Conservation (phyloP, 208 protist species). For the Phytomonas sp. region DNA sequence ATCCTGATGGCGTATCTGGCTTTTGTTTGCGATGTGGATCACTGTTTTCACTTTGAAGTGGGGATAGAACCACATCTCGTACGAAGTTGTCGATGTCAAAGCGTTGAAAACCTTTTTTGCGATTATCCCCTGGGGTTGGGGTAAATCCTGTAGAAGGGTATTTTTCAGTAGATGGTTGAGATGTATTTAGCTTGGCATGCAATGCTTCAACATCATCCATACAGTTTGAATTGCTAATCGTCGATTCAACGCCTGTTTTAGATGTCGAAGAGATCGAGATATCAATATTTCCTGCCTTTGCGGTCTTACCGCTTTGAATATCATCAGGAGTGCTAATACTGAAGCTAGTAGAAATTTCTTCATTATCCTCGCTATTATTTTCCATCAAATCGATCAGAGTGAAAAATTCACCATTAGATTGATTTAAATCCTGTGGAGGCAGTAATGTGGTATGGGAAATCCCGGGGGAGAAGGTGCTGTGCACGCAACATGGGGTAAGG, state of each 20-base stretch:
- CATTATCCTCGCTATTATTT: neutral
- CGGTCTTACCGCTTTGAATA: neutral
- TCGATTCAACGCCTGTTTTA: neutral
- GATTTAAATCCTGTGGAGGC: neutral
- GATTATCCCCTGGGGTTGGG: neutral
- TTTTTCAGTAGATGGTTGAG: neutral
- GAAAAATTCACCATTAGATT: neutral
- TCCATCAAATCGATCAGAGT: neutral
- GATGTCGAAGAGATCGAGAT: neutral
- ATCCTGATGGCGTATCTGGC: neutral
- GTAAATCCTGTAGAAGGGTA: neutral
- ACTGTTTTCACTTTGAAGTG: neutral
- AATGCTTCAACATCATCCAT: neutral
- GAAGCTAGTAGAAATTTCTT: neutral
- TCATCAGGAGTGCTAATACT: neutral
- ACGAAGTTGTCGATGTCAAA: neutral
- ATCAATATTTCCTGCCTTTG: neutral
- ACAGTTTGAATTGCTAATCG: neutral
- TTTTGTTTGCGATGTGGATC: neutral
- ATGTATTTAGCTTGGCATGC: neutral
- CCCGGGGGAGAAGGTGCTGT: neutral
- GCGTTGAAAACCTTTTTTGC: neutral
- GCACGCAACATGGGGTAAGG: neutral
- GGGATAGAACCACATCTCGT: neutral
- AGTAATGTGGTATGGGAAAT: neutral